Conservation (phyloP, 176 grass and related monocot species). For the Zizania latifolia region DNA sequence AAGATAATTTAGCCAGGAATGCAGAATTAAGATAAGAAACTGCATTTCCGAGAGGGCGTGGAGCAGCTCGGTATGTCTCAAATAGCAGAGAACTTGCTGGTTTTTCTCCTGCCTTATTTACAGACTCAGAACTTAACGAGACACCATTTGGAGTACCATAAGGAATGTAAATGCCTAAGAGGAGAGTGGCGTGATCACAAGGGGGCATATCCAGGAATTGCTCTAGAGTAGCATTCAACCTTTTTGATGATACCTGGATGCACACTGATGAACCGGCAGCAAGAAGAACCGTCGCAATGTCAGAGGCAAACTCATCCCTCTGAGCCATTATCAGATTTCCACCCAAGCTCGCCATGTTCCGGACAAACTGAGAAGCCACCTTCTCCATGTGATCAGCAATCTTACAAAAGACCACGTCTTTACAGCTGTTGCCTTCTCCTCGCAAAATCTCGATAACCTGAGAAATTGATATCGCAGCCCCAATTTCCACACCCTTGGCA, state of each 20-base stretch:
- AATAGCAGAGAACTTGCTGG: constrained; percentile 44
- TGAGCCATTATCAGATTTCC: constrained; percentile 89
- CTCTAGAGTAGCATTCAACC: constrained; percentile 41
- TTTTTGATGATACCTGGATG: constrained; percentile 54
- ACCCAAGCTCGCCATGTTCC: constrained; percentile 83
- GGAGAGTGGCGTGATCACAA: constrained; percentile 56
- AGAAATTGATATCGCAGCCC: constrained; percentile 62
- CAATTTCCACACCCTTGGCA: constrained; percentile 46
- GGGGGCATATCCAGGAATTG: constrained; percentile 70
- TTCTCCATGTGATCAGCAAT: constrained; percentile 90
- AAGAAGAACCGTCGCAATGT: constrained; percentile 74
- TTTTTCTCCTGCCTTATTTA: background rate
- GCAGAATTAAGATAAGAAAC: constrained; percentile 81
- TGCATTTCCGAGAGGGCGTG: constrained; percentile 64
- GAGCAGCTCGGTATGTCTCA: constrained; percentile 73
- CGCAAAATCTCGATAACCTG: constrained; percentile 55
- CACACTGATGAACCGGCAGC: constrained; percentile 58
- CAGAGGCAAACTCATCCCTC: constrained; percentile 65
- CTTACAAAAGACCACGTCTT: constrained; percentile 53
- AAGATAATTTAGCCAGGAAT: constrained; percentile 60
- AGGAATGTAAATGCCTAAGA: constrained; percentile 71
- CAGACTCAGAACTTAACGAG: background rate
- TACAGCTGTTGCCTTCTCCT: constrained; percentile 23
- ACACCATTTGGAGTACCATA: constrained; percentile 17
- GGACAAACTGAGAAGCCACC: constrained; percentile 74